Evolutionary conservation across 495 filamentous ascomycete species (phyloP), one percentile per base, ranked within the genome.

Genomic region (Pyrenula aspistea): DNA sequence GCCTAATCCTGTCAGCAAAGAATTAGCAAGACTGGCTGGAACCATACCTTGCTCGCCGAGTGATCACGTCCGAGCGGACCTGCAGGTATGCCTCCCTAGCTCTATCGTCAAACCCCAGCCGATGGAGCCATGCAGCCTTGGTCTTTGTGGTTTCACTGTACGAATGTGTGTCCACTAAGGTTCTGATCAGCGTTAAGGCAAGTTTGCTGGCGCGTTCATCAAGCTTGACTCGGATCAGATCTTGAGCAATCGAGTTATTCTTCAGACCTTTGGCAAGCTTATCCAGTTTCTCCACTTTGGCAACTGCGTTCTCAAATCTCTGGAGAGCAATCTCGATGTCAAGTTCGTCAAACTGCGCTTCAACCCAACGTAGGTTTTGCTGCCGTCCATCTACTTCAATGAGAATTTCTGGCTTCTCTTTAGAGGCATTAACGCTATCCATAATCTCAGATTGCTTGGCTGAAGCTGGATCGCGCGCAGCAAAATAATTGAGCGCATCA

Each of bases 381-480:
- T 95, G 91, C 62, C 94, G 92, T 22, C 94, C 93, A 62, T 97
- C 93, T 23, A 96, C 90, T 60, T 96, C 94, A 57, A 99, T 90
- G 36, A 94, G 77, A 69, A 96, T 80, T 51, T 82, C 82, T 0
- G 81, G 74, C 24, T 73, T 73, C 60, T 91, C 86, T 62, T 82
- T 83, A 19, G 65, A 63, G 3, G 63, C 63, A 47, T 83, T 84
- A 3, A 89, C 68, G 20, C 77, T 81, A 62, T 87, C 81, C 12
- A 89, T 75, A 0, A 88, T 68, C 49, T 84, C 81, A 1, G 85
- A 80, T 64, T 90, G 85, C 62, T 92, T 86, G 12, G 89, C 74
- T 19, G 84, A 68, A 1, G 87, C 83, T 0, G 80, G 79, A 59
- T 89, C 82, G 50, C 87, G 82, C 1, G 83, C 82, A 10, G 65